These are phyloP conservation scores for Salvia sclarea DNA, from an alignment of 305 asterid genomes.

Conservation along the genomic window DNA sequence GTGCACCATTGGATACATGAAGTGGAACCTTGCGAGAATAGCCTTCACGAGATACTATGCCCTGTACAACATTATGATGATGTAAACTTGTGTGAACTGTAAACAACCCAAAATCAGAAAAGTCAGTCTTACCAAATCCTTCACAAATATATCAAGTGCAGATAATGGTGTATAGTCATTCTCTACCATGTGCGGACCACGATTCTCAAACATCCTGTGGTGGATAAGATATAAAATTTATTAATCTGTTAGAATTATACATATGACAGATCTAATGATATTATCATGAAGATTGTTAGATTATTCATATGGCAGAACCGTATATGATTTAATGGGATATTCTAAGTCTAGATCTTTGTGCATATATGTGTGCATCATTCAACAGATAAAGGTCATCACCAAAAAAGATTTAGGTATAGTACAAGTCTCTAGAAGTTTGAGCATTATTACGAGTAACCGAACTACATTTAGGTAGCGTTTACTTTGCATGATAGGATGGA, in stretches of 20 bases:
- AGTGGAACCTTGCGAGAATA: slow-evolving; percentile 80
- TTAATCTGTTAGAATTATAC: not conserved
- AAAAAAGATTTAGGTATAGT: too few species aligned
- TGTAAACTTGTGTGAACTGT: slow-evolving; percentile 21
- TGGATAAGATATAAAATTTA: slow-evolving; percentile 25
- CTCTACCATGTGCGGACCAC: slow-evolving; percentile 95
- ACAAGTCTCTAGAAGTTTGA: too few species aligned
- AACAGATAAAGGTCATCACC: too few species aligned
- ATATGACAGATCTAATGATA: not conserved
- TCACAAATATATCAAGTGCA: slow-evolving; percentile 96
- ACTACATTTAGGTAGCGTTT: too few species aligned
- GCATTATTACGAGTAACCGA: too few species aligned
- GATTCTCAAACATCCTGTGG: slow-evolving; percentile 98
- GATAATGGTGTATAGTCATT: slow-evolving; percentile 95
- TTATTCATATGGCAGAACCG: too few species aligned
- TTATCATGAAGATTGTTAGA: not conserved
- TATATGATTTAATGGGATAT: too few species aligned
- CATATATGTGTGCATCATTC: too few species aligned
- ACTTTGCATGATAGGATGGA: too few species aligned
- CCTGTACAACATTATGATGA: slow-evolving; percentile 51
- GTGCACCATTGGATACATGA: slow-evolving; percentile 81
- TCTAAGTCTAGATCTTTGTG: too few species aligned
- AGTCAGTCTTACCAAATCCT: slow-evolving; percentile 77
- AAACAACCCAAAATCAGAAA: slow-evolving; percentile 30
- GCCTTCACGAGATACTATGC: slow-evolving; percentile 94